phyloP scores from a whole-genome alignment of 441 rosid genomes.

The Gossypium laxum region DNA sequence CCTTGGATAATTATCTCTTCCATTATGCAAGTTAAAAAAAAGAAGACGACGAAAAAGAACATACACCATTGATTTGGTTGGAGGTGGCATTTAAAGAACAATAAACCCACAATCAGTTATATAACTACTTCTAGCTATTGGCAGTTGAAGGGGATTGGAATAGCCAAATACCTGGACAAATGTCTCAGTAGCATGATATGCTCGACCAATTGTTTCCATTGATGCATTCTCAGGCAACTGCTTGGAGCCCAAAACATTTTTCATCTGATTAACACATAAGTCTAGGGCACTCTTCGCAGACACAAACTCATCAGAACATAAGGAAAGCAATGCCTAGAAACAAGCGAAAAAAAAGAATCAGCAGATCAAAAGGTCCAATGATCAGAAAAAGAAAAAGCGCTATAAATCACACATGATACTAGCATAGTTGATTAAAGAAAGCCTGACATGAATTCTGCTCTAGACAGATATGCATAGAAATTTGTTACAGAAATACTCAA shows the following conservation, averaged over 20 bases:
- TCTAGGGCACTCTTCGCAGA: constrained; percentile 82
- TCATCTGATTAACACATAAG: constrained; percentile 79
- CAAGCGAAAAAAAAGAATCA: constrained; percentile 16
- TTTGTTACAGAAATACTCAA: neutral
- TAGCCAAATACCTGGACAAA: constrained; percentile 64
- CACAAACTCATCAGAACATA: constrained; percentile 80
- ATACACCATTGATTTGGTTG: neutral
- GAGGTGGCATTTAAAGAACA: constrained; percentile 4
- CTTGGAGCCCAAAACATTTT: constrained; percentile 61
- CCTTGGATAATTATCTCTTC: neutral
- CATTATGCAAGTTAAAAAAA: neutral
- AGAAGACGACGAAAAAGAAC: neutral
- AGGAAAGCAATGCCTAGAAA: constrained; percentile 75
- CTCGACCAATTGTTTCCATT: constrained; percentile 84
- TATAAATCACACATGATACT: neutral
- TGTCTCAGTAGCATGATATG: constrained; percentile 86
- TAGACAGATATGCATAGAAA: neutral
- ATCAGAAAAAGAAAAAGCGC: neutral
- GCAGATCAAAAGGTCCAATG: neutral
- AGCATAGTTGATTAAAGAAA: neutral
- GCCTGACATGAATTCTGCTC: neutral
- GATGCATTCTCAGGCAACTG: constrained; percentile 84
- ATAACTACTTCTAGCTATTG: neutral
- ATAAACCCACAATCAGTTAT: constrained; percentile 4
- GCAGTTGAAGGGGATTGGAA: constrained; percentile 8